phyloP scores from a whole-genome alignment of 78 protist species.

The Speleostelium caveatum region DNA sequence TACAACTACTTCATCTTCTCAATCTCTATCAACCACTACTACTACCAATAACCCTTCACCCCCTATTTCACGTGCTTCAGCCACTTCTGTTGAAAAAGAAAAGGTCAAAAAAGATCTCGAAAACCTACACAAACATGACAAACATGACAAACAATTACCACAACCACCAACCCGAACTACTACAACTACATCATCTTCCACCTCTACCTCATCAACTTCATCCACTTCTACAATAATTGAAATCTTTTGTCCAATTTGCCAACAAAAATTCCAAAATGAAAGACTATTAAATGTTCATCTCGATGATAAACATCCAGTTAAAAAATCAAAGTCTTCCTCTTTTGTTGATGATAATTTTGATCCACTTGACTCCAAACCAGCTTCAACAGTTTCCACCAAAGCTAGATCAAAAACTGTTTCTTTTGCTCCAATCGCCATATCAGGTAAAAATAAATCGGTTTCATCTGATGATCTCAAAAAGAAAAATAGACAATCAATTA shows the following conservation, averaged over 20 bases:
- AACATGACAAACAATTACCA: not conserved
- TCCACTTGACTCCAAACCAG: not conserved
- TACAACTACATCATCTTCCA: not conserved
- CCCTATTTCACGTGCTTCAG: constrained; percentile 20
- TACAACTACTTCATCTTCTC: not conserved
- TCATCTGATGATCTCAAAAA: constrained; percentile 53
- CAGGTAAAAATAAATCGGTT: constrained; percentile 14
- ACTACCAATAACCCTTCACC: constrained; percentile 1
- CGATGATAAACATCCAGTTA: constrained; percentile 69
- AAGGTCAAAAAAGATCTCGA: constrained; percentile 47
- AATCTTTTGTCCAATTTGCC: constrained; percentile 60
- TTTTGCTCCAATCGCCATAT: constrained; percentile 30
- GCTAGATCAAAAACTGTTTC: constrained; percentile 65
- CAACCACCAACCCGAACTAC: constrained; percentile 15
- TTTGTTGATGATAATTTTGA: not conserved
- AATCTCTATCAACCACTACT: not conserved
- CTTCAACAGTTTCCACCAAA: not conserved
- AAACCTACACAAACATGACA: constrained; percentile 15
- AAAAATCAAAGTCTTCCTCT: not conserved
- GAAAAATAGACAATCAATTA: not conserved
- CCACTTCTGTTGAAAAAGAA: constrained; percentile 12
- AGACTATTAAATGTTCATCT: constrained; percentile 43
- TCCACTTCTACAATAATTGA: constrained; percentile 14
- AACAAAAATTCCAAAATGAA: constrained; percentile 64
- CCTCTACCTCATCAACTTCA: constrained; percentile 3